These are phyloP conservation scores for Taiwanofungus camphoratus DNA, from an alignment of 1,284 basidiomycete species.

Conservation along the genomic window DNA sequence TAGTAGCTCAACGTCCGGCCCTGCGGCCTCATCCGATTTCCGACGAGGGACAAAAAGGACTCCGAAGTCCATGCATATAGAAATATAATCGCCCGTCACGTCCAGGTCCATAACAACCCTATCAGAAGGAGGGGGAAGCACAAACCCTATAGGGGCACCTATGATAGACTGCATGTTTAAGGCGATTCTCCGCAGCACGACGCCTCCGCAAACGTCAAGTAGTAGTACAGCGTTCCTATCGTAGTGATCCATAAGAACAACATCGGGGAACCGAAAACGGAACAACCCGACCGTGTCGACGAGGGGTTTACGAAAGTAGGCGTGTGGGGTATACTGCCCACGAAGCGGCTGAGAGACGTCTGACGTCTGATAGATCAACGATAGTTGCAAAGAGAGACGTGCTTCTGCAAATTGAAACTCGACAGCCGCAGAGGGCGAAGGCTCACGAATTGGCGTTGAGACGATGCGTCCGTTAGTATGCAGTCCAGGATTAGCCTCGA, in stretches of 20 bases:
- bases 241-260: constrained; percentile 13
- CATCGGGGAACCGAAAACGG: constrained; percentile 14
- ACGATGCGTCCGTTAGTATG: constrained; percentile 1
- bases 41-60: constrained; percentile 14
- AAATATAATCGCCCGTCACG: constrained; percentile 15
- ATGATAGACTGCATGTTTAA: constrained; percentile 7
- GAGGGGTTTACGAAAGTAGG: constrained; percentile 12
- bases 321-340: constrained; percentile 20
- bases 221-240: constrained; percentile 12
- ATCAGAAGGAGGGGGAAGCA: constrained; percentile 4
- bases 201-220: constrained; percentile 16
- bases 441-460: constrained; percentile 11
- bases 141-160: constrained; percentile 9
- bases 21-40: too few relatives aligned
- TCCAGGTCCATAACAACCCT: constrained; percentile 18
- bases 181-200: constrained; percentile 10
- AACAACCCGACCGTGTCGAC: constrained; percentile 14
- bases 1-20: neutral
- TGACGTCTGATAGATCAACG: neutral
- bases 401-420: constrained; percentile 14
- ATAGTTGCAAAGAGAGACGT: constrained; percentile 2
- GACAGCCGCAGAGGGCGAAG: constrained; percentile 14
- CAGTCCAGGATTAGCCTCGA: neutral
- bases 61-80: constrained; percentile 14
- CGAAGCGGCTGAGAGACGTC: constrained; percentile 7